phyloP scores from a whole-genome alignment of 345 rosid species.

The Rhodomyrtus tomentosa region DNA sequence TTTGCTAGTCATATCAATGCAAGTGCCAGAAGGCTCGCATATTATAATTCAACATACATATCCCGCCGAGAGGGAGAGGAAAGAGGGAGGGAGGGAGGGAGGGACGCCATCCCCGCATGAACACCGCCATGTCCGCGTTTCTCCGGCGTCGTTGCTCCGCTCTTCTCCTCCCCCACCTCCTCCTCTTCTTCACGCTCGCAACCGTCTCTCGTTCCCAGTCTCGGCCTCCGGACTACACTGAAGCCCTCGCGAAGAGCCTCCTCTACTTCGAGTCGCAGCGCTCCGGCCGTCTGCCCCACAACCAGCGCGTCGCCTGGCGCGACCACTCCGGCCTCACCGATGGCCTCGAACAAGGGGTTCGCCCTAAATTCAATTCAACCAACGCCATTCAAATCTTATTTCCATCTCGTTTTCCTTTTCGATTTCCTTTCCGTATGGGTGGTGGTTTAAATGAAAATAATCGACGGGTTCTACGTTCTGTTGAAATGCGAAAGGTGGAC shows the following conservation, averaged over 20 bases:
- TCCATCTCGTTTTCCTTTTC: not conserved
- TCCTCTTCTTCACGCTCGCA: not conserved
- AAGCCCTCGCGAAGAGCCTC: constrained; percentile 48
- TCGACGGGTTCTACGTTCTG: not conserved
- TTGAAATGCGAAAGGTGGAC: constrained; percentile 45
- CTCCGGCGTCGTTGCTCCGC: not conserved
- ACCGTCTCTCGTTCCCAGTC: not conserved
- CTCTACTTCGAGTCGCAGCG: constrained; percentile 62
- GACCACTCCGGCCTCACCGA: constrained; percentile 57
- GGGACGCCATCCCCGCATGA: not conserved
- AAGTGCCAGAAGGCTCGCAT: not conserved
- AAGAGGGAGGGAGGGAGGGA: not conserved
- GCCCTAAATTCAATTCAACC: not conserved
- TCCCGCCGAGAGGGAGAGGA: not conserved
- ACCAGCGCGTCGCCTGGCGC: constrained; percentile 56
- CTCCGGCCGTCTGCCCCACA: constrained; percentile 49
- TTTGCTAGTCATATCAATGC: not conserved
- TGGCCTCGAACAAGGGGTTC: constrained; percentile 59
- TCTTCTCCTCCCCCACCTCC: not conserved
- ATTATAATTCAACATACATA: not conserved
- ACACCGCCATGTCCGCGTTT: not conserved
- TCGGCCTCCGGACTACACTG: constrained; percentile 22
- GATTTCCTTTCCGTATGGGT: too few relatives aligned
- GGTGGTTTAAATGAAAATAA: not conserved
- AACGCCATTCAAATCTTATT: not conserved